Evolutionary conservation across 495 filamentous ascomycete species (phyloP), one percentile per base, ranked within the genome.

Genomic region (Xylaria acuta): DNA sequence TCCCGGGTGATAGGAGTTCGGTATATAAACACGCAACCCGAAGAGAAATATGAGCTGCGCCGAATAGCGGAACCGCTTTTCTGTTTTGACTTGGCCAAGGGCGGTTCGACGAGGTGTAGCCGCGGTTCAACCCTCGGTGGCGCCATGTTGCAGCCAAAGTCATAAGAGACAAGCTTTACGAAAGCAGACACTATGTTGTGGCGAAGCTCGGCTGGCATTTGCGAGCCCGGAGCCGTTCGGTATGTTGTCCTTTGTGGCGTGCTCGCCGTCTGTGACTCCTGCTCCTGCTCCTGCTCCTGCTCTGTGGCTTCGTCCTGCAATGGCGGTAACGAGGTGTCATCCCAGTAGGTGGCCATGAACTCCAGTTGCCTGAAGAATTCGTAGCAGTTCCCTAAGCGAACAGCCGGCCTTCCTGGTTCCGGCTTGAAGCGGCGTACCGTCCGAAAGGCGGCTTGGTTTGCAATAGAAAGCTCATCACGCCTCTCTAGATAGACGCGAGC

Each of bases 131-230:
- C 78, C 11, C 89, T 86, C 6, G 92, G 87, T 18, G 88, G 82
- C 0, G 86, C 82, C 51, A 93, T 86, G 64, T 92, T 92, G 81
- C 92, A 94, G 30, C 90, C 90, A 77, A 94, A 96, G 43, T 92
- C 89, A 87, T 93, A 97, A 9, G 90, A 87, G 1, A 92, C 88
- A 54, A 93, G 88, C 82, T 97, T 95, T 40, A 96, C 80, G 71
- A 97, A 92, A 18, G 89, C 86, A 11, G 88, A 84, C 40, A 97
- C 80, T 18, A 91, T 86, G 41, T 92, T 90, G 47, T 92, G 88
- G 36, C 93, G 92, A 73, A 89, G 88, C 54, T 92, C 90, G 25
- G 90, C 83, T 3, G 94, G 94, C 90, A 97, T 94, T 70, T 92
- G 88, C 12, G 82, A 74, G 25, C 93, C 93, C 22, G 88, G 81